Evolutionary conservation across 139 green algal genomes (phyloP).

Genomic region (Chlamydomonas sp.): DNA sequence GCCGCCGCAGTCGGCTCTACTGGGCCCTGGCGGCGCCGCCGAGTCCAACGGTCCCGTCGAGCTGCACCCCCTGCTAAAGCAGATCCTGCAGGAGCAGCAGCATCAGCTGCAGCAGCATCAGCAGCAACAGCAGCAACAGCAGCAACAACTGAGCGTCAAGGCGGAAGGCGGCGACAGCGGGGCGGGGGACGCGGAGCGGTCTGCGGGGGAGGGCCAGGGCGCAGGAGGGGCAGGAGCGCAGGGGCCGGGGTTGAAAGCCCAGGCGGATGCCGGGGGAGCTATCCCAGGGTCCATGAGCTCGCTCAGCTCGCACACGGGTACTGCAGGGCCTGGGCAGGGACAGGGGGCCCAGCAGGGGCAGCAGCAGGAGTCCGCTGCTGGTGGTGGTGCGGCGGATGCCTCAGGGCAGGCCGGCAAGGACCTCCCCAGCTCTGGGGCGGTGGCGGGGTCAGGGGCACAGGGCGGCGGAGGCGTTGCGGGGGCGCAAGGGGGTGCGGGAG

Average conservation of each 20-base stretch:
- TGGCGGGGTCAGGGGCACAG: neutral
- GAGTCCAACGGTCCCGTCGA: neutral
- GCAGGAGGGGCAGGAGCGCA: neutral
- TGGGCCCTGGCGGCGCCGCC: neutral
- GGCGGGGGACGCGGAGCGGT: neutral
- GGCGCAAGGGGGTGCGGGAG: too few relatives aligned
- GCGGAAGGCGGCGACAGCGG: neutral
- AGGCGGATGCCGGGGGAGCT: too few relatives aligned
- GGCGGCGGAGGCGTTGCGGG: neutral
- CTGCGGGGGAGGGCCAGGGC: neutral
- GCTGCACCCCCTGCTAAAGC: conserved; percentile 14
- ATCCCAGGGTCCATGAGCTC: too few relatives aligned
- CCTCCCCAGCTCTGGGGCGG: neutral
- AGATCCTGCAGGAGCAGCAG: conserved; percentile 1
- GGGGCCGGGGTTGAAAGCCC: neutral
- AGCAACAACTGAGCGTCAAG: neutral
- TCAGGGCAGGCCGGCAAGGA: neutral
- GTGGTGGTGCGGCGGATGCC: neutral
- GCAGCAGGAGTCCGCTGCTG: neutral
- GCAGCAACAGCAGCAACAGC: conserved; percentile 2
- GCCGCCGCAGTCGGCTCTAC: neutral
- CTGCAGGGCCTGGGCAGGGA: too few relatives aligned
- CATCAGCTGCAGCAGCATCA: conserved; percentile 13
- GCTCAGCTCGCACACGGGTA: too few relatives aligned
- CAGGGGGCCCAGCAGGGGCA: neutral